Conservation (phyloP, 1,284 basidiomycete species). For the Papiliotrema laurentii region DNA sequence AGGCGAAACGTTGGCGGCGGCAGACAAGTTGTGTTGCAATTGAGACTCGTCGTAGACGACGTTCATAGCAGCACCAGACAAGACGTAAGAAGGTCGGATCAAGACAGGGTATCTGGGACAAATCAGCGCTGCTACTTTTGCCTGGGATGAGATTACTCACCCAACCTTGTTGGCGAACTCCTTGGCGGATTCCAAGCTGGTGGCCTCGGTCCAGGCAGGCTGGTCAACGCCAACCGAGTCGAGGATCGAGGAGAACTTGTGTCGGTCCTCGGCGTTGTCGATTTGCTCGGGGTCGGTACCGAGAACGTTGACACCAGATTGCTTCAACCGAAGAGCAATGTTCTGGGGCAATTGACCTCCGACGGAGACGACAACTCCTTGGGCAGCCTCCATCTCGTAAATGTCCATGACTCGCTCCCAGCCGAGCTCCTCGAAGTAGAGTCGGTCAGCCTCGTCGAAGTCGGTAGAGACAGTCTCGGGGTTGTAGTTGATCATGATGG, state of each 20-base stretch:
- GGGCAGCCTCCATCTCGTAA: constrained; percentile 89
- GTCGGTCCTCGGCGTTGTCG: constrained; percentile 96
- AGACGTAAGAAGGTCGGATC: constrained; percentile 93
- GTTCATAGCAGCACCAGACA: constrained; percentile 99
- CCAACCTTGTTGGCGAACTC: constrained; percentile 81
- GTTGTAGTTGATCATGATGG: constrained; percentile 99
- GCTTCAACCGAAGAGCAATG: constrained; percentile 91
- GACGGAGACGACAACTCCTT: constrained; percentile 93
- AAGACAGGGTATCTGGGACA: constrained; percentile 83
- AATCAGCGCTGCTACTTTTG: constrained; percentile 16
- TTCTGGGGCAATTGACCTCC: constrained; percentile 98
- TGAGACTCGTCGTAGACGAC: constrained; percentile 89
- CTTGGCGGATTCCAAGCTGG: constrained; percentile 84
- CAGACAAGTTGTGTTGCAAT: constrained; percentile 87
- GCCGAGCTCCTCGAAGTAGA: constrained; percentile 98
- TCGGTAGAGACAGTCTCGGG: constrained; percentile 99
- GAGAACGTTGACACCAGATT: constrained; percentile 84
- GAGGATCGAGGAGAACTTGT: constrained; percentile 96
- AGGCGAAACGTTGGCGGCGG: constrained; percentile 91
- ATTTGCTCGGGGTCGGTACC: constrained; percentile 95
- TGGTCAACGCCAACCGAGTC: constrained; percentile 96
- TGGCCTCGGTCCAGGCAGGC: constrained; percentile 92
- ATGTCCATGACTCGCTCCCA: constrained; percentile 99
- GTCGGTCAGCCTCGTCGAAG: constrained; percentile 95
- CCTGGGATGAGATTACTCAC: constrained; percentile 45